Evolutionary conservation across 164 flowering plant genomes (phyloP).

Genomic region (Pachysandra terminalis): DNA sequence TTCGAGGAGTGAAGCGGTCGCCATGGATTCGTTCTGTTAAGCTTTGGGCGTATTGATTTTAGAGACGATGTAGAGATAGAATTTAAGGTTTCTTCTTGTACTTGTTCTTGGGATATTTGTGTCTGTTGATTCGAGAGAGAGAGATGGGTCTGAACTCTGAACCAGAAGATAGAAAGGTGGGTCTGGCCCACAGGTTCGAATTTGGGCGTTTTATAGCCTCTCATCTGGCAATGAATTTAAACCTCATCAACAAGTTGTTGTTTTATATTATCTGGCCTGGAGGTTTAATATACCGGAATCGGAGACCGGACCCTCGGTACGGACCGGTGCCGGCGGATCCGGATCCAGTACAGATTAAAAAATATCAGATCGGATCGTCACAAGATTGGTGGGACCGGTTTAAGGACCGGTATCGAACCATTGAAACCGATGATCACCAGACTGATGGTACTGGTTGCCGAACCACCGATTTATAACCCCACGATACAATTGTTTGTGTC

Average conservation of each 20-base stretch:
- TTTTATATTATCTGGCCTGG: no score
- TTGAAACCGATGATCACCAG: no score
- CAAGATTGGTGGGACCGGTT: no score
- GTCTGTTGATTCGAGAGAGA: not conserved
- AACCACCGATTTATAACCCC: no score
- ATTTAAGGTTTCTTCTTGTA: not conserved
- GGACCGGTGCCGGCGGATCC: no score
- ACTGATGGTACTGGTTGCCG: no score
- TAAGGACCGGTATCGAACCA: no score
- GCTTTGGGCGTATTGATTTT: not conserved
- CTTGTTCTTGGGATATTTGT: not conserved
- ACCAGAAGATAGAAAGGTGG: conserved; percentile 1
- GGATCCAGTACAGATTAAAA: no score
- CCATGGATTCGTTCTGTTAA: conserved; percentile 11
- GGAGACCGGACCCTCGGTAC: no score
- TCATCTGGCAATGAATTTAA: not conserved
- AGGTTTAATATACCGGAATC: no score
- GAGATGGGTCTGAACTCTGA: not conserved
- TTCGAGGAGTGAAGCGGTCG: conserved; percentile 28
- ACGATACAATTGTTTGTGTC: no score
- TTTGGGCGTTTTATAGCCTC: not conserved
- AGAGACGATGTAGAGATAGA: not conserved
- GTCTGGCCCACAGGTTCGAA: not conserved
- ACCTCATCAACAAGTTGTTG: conserved; percentile 4
- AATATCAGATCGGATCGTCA: no score